A percentile compares a stretch with the other conserved stretches of the same genome.
These are phyloP conservation scores for Aureobasidium subglaciale DNA, from an alignment of 2,329 filamentous ascomycete species.

Conservation along the genomic window DNA sequence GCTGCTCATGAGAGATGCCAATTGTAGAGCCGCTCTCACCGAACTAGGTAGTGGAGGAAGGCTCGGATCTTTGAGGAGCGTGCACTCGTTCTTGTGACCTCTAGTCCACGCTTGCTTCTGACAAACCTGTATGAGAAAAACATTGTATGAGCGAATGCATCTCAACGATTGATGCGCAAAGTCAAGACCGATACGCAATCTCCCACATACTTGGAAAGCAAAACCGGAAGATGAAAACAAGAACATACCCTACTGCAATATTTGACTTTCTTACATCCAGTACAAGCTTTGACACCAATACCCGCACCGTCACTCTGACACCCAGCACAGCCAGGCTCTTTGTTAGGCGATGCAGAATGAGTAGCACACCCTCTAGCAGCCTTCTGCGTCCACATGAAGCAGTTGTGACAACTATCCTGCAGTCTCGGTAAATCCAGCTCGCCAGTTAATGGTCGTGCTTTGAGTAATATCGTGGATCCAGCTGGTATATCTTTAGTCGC, in stretches of 20 bases:
- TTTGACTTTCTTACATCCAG: slow-evolving; percentile 49
- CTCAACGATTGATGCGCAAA: no score
- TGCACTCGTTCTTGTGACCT: slow-evolving; percentile 54
- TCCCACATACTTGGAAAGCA: no score
- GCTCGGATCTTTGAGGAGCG: slow-evolving; percentile 37
- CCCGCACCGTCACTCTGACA: slow-evolving; percentile 16
- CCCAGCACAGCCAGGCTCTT: neutral
- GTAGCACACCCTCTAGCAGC: slow-evolving; percentile 21
- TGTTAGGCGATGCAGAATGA: slow-evolving; percentile 17
- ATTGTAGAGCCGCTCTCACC: slow-evolving; percentile 49
- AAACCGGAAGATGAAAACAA: no score
- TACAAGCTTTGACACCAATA: slow-evolving; percentile 46
- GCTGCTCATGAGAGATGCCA: slow-evolving; percentile 42
- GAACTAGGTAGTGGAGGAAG: slow-evolving; percentile 44
- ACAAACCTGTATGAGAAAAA: slow-evolving; percentile 40
- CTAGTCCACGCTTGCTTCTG: slow-evolving; percentile 54
- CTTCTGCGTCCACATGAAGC: slow-evolving; percentile 40
- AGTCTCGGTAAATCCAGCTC: slow-evolving; percentile 48
- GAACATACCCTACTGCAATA: slow-evolving; percentile 52
- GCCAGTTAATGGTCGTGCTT: slow-evolving; percentile 47
- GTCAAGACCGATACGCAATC: no score
- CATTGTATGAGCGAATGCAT: neutral
- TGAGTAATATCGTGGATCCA: slow-evolving; percentile 43
- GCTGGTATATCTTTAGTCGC: slow-evolving; percentile 40
- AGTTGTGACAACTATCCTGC: slow-evolving; percentile 50